Evolutionary conservation across 208 protist genomes (phyloP).

Genomic region (Crithidia thermophila): DNA sequence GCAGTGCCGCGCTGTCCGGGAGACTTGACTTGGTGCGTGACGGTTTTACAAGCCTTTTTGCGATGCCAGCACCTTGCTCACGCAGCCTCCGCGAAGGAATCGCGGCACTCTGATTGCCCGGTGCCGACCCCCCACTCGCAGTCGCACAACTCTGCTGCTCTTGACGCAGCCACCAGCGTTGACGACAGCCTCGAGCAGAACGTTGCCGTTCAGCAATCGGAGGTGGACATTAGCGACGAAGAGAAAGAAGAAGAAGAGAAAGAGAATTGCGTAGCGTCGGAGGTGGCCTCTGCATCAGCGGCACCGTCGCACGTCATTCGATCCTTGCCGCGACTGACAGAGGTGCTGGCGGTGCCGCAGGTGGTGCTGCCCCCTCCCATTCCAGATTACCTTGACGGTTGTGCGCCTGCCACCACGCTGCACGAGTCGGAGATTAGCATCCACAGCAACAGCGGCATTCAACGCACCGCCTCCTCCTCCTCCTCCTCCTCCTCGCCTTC

Average conservation of each 20-base stretch:
- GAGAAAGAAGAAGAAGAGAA: background rate
- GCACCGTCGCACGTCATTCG: no score
- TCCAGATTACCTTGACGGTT: no score
- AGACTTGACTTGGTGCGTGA: conserved; percentile 9
- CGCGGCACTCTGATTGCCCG: no score
- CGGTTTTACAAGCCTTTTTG: background rate
- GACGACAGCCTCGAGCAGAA: background rate
- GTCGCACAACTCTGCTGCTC: no score
- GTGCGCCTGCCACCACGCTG: no score
- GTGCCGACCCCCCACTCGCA: no score
- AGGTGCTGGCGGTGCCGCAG: background rate
- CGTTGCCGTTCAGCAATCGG: no score
- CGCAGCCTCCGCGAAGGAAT: no score
- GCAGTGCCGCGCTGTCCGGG: background rate
- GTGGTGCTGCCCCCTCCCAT: background rate
- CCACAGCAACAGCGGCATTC: conserved; percentile 6
- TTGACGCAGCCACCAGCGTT: background rate
- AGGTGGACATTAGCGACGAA: no score
- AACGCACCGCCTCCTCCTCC: background rate
- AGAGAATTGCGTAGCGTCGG: background rate
- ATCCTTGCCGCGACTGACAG: background rate
- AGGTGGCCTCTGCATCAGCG: background rate
- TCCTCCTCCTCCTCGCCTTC: no score
- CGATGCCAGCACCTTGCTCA: no score
- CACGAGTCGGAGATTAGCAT: background rate